phyloP scores from a whole-genome alignment of 2,329 filamentous ascomycete genomes.

The Tolypocladium sp. region DNA sequence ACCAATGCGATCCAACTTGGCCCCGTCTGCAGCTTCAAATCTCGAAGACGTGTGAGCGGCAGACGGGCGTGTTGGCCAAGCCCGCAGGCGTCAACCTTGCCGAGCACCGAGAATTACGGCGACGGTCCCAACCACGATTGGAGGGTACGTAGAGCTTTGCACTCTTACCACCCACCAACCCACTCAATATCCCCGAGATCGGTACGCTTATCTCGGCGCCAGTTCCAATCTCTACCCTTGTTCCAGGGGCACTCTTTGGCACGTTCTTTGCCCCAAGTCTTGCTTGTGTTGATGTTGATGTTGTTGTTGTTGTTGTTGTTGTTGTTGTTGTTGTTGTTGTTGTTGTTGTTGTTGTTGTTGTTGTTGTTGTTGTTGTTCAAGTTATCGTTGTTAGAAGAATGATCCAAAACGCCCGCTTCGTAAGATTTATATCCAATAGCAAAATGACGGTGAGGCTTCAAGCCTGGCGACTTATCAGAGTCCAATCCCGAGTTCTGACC shows the following conservation, averaged over 20 bases:
- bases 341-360: constrained; percentile 13
- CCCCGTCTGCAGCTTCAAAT: not conserved
- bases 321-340: constrained; percentile 7
- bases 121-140: constrained; percentile 52
- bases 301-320: constrained; percentile 13
- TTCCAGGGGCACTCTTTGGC: constrained; percentile 46
- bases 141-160: constrained; percentile 30
- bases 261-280: constrained; percentile 32
- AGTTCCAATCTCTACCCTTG: constrained; percentile 51
- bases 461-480: constrained; percentile 39
- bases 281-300: constrained; percentile 15
- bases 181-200: constrained; percentile 81
- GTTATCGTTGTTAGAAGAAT: constrained; percentile 29
- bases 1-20: constrained; percentile 3
- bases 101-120: constrained; percentile 3
- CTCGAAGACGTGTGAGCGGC: not conserved
- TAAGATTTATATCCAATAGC: constrained; percentile 39
- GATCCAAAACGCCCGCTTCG: constrained; percentile 39
- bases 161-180: constrained; percentile 81
- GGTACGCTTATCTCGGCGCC: constrained; percentile 52
- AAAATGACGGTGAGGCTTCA: constrained; percentile 38
- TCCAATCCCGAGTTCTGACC: constrained; percentile 47
- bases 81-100: not conserved
- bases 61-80: not conserved
- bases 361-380: constrained; percentile 4